Evolutionary conservation across 768 basidiomycete genomes (phyloP).

Genomic region (Gymnopilus dilepis): DNA sequence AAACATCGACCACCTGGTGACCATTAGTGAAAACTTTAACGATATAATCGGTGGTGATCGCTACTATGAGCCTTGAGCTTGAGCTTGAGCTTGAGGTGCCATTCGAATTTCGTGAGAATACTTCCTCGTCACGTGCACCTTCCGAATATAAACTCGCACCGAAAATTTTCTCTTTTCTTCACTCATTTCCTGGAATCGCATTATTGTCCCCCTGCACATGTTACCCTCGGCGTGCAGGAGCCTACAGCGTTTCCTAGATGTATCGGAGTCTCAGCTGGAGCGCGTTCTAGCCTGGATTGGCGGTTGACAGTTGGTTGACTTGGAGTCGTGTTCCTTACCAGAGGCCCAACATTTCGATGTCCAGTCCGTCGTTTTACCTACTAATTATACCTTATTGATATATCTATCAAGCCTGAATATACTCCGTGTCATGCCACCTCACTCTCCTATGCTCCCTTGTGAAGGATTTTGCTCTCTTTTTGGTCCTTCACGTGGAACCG

Average conservation of each 20-base stretch:
- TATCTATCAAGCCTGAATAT: neutral
- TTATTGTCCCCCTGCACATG: conserved; percentile 35
- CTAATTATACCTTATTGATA: neutral
- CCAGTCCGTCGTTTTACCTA: conserved; percentile 5
- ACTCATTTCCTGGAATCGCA: conserved; percentile 33
- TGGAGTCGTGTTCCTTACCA: conserved; percentile 37
- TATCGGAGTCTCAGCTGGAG: conserved; percentile 32
- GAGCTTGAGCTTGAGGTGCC: neutral
- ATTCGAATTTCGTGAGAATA: neutral
- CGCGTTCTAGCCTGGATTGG: conserved; percentile 27
- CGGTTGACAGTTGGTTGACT: conserved; percentile 25
- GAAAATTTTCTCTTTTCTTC: conserved; percentile 21
- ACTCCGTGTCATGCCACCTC: neutral
- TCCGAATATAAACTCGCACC: conserved; percentile 9
- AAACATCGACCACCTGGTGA: no score
- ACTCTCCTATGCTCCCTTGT: neutral
- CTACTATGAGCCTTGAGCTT: neutral
- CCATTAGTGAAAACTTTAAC: no score
- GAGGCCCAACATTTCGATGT: conserved; percentile 25
- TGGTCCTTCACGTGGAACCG: neutral
- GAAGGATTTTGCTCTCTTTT: no score
- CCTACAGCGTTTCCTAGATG: conserved; percentile 32
- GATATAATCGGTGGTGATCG: no score
- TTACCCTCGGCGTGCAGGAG: conserved; percentile 30
- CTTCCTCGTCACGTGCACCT: conserved; percentile 17